Conservation (phyloP, 768 basidiomycete species). For the Trametopsis cervina region DNA sequence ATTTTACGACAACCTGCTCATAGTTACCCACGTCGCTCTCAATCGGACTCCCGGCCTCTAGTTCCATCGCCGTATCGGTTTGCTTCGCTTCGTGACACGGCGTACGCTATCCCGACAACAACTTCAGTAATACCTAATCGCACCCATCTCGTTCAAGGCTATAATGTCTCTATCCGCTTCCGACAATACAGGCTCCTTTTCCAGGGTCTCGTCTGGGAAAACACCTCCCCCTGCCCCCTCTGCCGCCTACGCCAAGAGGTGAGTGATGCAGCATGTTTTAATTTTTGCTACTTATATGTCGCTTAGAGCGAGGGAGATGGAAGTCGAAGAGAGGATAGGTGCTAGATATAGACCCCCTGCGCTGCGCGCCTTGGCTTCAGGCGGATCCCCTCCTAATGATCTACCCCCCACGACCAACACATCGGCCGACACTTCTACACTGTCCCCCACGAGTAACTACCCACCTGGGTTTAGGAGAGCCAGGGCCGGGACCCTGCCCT, state of each 20-base stretch:
- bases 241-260: constrained; percentile 87
- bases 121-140: constrained; percentile 76
- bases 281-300: constrained; percentile 9
- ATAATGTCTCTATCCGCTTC: constrained; percentile 91
- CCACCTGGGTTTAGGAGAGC: constrained; percentile 88
- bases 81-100: constrained; percentile 24
- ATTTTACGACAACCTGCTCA: constrained; percentile 38
- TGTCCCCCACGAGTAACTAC: constrained; percentile 64
- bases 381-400: constrained; percentile 71
- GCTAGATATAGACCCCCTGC: constrained; percentile 77
- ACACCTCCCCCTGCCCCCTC: constrained; percentile 88
- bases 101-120: constrained; percentile 16
- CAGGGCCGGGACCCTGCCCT: constrained; percentile 96
- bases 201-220: constrained; percentile 79
- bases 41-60: constrained; percentile 22
- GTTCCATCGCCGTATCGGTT: constrained; percentile 21
- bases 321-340: constrained; percentile 64
- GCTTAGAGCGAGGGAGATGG: constrained; percentile 76
- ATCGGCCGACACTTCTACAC: constrained; percentile 46
- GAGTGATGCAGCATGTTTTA: constrained; percentile 15
- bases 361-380: constrained; percentile 58
- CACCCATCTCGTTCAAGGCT: constrained; percentile 49
- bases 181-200: constrained; percentile 77
- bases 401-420: constrained; percentile 49
- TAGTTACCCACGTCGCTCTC: constrained; percentile 32